Evolutionary conservation across 2,329 filamentous ascomycete species (phyloP), one percentile per base, ranked within the genome.

Genomic region (Fusarium continuum): DNA sequence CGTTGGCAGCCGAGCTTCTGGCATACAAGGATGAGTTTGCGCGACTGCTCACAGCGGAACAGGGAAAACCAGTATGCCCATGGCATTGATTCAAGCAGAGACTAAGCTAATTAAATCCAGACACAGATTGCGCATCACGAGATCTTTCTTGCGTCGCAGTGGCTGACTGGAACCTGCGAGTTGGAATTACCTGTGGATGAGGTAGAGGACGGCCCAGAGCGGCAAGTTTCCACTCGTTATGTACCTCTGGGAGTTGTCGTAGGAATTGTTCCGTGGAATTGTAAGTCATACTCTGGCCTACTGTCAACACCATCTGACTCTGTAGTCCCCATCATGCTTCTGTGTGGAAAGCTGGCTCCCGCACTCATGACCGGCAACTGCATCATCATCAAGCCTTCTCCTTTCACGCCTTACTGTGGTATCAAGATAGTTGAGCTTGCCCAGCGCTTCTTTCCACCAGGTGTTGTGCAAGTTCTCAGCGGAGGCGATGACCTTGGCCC

Each of bases 371-470:
- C 85, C 0, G 84, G 84, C 6, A 85, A 85, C 69, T 72, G 73
- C 20, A 72, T 87, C 44, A 84, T 87, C 52, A 70, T 85, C 60
- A 86, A 86, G 72, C 83, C 83, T 2, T 85, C 82, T 9, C 82
- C 82, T 0, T 86, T 82, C 71, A 85, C 85, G 1, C 85, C 85
- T 0, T 87, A 86, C 73, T 79, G 78, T 5, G 75, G 76, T 3
- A 75, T 90, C 45, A 89, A 89, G 72, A 67, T 87, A 22, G 82
- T 78, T n/a, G 85, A 89, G 73, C 72, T 89, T 6, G 83, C 79
- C 2, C 77, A 82, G 50, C 69, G 79, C 17, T 75, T 87, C 71
- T 84, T 88, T 71, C 85, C 85, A 3, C 81, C 84, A 2, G 87
- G 87, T 39, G 84, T 90, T n/a, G 69, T 89, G 2, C 86, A 88